phyloP scores from a whole-genome alignment of 345 rosid genomes.

The Odontarrhena argentea region DNA sequence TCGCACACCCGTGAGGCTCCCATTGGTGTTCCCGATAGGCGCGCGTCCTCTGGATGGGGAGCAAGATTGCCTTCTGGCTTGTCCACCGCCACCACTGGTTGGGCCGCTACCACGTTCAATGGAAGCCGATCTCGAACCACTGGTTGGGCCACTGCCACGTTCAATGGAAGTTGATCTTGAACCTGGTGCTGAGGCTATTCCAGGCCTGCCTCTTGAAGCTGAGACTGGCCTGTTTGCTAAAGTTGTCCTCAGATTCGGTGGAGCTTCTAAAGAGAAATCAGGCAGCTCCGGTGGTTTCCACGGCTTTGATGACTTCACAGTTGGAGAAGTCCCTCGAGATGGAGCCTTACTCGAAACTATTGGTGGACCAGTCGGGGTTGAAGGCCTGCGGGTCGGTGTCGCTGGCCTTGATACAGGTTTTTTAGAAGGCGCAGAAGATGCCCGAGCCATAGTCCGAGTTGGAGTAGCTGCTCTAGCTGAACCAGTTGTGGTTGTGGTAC shows the following conservation, averaged over 20 bases:
- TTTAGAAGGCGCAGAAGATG: conserved; percentile 38
- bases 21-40: conserved; percentile 41
- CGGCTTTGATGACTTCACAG: conserved; percentile 54
- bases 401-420: conserved; percentile 37
- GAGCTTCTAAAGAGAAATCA: conserved; percentile 63
- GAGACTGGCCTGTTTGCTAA: conserved; percentile 67
- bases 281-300: conserved; percentile 50
- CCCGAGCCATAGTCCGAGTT: conserved; percentile 31
- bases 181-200: conserved; percentile 54
- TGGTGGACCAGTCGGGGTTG: conserved; percentile 42
- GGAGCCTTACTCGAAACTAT: conserved; percentile 46
- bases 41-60: conserved; percentile 61
- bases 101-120: neutral
- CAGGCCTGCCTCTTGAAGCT: conserved; percentile 70
- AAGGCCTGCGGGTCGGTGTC: conserved; percentile 41
- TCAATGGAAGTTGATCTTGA: conserved; percentile 46
- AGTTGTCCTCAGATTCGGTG: conserved; percentile 70
- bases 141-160: conserved; percentile 48
- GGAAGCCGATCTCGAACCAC: conserved; percentile 9
- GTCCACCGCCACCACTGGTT: conserved; percentile 36
- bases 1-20: conserved; percentile 46
- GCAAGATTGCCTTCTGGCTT: conserved; percentile 49
- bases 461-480: conserved; percentile 44
- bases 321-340: conserved; percentile 68
- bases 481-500: conserved; percentile 33